Conservation (phyloP, 768 basidiomycete species). For the Tricholoma furcatifolium region DNA sequence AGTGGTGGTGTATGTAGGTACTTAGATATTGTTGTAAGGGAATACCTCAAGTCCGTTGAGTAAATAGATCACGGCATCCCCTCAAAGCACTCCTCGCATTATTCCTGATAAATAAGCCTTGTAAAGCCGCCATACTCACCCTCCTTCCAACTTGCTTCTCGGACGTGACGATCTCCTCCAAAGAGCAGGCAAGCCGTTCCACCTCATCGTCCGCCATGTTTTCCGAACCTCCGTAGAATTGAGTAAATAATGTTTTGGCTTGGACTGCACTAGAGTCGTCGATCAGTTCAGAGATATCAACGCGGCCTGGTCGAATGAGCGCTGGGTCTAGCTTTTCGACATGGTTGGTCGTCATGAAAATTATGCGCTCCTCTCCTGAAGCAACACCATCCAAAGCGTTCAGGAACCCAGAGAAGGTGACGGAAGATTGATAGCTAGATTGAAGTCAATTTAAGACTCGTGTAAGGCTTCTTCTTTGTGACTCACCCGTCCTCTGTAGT, state of each 20-base stretch:
- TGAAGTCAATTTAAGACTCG: neutral
- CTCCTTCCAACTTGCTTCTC: slow-evolving; percentile 52
- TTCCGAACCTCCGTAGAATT: slow-evolving; percentile 71
- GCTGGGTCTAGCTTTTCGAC: slow-evolving; percentile 87
- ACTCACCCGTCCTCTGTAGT: slow-evolving; percentile 89
- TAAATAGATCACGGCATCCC: slow-evolving; percentile 46
- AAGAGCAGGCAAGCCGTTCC: slow-evolving; percentile 44
- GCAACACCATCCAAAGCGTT: slow-evolving; percentile 98
- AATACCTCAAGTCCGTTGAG: slow-evolving; percentile 20
- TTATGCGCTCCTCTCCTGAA: slow-evolving; percentile 95
- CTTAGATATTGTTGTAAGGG: too few species aligned
- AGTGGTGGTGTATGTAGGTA: slow-evolving; percentile 10
- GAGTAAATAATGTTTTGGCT: slow-evolving; percentile 71
- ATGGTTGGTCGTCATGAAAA: slow-evolving; percentile 99
- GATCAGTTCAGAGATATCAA: slow-evolving; percentile 81
- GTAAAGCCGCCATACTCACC: slow-evolving; percentile 95
- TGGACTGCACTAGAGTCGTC: slow-evolving; percentile 87
- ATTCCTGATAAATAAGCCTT: slow-evolving; percentile 90
- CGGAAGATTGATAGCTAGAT: slow-evolving; percentile 83
- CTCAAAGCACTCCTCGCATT: slow-evolving; percentile 53
- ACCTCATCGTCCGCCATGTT: slow-evolving; percentile 33
- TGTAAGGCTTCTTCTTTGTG: neutral
- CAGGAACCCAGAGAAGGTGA: slow-evolving; percentile 96
- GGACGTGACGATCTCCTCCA: slow-evolving; percentile 53
- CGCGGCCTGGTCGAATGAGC: slow-evolving; percentile 92